These are phyloP conservation scores for Ambrosia artemisiifolia DNA, from an alignment of 129 eudicot genomes.

Conservation along the genomic window DNA sequence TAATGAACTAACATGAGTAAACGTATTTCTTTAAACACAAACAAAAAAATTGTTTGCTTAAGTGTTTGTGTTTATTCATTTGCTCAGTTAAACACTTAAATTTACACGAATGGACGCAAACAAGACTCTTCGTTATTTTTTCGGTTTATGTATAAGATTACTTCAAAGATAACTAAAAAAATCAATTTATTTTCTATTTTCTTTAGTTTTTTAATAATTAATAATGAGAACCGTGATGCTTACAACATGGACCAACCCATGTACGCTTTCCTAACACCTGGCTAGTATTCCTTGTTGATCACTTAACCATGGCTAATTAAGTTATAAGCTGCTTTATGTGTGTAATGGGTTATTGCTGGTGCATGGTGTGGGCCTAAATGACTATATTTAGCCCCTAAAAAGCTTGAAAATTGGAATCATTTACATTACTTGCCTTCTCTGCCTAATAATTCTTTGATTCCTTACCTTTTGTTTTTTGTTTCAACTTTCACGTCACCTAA, in stretches of 20 bases:
- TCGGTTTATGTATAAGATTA: too few relatives aligned
- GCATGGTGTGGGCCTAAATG: slow-evolving; percentile 10
- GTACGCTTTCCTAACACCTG: not conserved
- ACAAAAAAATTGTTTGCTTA: too few relatives aligned
- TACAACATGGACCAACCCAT: not conserved
- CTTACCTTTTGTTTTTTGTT: slow-evolving; percentile 36
- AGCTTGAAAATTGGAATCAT: slow-evolving; percentile 40
- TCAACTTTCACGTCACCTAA: slow-evolving; percentile 26
- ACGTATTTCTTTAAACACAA: too few relatives aligned
- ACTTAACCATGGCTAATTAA: not conserved
- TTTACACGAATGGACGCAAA: too few relatives aligned
- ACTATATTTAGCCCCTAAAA: slow-evolving; percentile 10
- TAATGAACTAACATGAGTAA: too few relatives aligned
- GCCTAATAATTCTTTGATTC: slow-evolving; percentile 57
- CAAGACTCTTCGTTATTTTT: too few relatives aligned
- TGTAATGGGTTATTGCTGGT: slow-evolving; percentile 2
- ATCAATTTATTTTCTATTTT: too few relatives aligned
- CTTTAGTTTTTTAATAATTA: too few relatives aligned
- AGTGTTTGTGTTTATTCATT: too few relatives aligned
- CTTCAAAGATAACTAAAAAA: too few relatives aligned
- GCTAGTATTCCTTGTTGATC: not conserved
- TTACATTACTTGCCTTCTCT: slow-evolving; percentile 72
- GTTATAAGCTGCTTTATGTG: not conserved
- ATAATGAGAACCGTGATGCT: not conserved
- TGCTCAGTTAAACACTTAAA: too few relatives aligned